These are phyloP conservation scores for Suhomyces terraborum DNA, from an alignment of 1,139 yeast species.

Conservation along the genomic window DNA sequence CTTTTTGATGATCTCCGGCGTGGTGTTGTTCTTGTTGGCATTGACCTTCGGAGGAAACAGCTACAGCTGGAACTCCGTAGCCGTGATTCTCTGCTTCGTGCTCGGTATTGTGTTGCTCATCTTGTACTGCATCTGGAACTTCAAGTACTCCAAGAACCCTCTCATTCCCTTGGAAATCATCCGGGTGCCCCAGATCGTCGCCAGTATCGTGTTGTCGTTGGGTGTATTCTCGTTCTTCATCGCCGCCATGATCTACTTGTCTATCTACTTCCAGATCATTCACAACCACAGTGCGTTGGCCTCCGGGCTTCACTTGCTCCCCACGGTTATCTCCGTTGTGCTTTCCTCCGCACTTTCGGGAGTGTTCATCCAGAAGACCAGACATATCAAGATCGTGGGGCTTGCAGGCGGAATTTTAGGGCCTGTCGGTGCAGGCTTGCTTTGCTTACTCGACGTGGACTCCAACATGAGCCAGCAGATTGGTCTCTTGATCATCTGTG, in stretches of 20 bases:
- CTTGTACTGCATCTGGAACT: slow-evolving; percentile 51
- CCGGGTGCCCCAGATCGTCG: slow-evolving; percentile 21
- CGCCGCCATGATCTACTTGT: slow-evolving; percentile 14
- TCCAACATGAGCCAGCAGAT: slow-evolving; percentile 31
- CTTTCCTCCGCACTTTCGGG: slow-evolving; percentile 34
- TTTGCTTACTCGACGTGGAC: slow-evolving; percentile 34
- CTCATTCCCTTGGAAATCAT: slow-evolving; percentile 47
- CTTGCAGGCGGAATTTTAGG: slow-evolving; percentile 29
- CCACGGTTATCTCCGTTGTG: slow-evolving; percentile 39
- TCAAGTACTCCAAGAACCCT: slow-evolving; percentile 45
- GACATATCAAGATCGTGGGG: slow-evolving; percentile 34
- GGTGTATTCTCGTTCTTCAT: slow-evolving; percentile 16
- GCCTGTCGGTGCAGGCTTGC: slow-evolving; percentile 39
- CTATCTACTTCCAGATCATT: slow-evolving; percentile 43
- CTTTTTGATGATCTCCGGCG: slow-evolving; percentile 38
- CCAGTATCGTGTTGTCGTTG: slow-evolving; percentile 23
- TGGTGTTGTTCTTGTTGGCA: slow-evolving; percentile 49
- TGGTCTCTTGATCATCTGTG: slow-evolving; percentile 37
- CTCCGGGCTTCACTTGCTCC: slow-evolving; percentile 43
- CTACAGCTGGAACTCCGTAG: slow-evolving; percentile 53
- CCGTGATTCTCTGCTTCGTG: slow-evolving; percentile 55
- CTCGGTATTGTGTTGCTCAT: slow-evolving; percentile 50
- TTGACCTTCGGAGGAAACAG: slow-evolving; percentile 55
- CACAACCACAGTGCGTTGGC: slow-evolving; percentile 34
- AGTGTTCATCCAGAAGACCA: slow-evolving; percentile 30